Evolutionary conservation across 495 filamentous ascomycete genomes (phyloP).

Genomic region (Aspergillus sparsus): DNA sequence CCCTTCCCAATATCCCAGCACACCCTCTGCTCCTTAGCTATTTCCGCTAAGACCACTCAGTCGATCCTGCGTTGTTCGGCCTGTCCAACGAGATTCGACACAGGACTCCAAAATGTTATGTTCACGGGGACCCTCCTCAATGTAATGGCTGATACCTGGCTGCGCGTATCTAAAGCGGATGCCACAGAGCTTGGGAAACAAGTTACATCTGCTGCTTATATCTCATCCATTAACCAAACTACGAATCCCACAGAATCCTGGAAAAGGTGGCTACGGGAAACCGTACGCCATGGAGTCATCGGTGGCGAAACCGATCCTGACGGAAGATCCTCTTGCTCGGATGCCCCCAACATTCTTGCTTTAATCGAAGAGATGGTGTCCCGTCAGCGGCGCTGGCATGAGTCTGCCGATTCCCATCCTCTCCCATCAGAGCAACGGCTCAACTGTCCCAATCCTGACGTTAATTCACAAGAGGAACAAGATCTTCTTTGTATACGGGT

Average conservation of each 20-base stretch:
- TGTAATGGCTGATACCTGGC: constrained; percentile 60
- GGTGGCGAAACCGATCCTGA: constrained; percentile 32
- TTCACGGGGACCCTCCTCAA: constrained; percentile 65
- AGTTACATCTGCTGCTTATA: constrained; percentile 36
- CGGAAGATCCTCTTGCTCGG: constrained; percentile 26
- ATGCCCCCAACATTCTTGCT: constrained; percentile 36
- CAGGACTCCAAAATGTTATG: constrained; percentile 63
- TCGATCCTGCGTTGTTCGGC: constrained; percentile 58
- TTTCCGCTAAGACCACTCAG: constrained; percentile 56
- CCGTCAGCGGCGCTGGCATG: constrained; percentile 47
- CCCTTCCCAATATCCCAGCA: constrained; percentile 46
- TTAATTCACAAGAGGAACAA: constrained; percentile 29
- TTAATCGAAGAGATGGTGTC: constrained; percentile 44
- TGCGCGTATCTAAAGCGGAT: constrained; percentile 40
- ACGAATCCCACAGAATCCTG: constrained; percentile 34
- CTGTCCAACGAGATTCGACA: constrained; percentile 53
- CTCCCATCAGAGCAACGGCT: constrained; percentile 9
- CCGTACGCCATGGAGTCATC: constrained; percentile 41
- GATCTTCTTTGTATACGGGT: constrained; percentile 43
- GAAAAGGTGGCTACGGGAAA: constrained; percentile 42
- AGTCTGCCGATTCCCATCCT: constrained; percentile 36
- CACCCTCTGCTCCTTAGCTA: constrained; percentile 58
- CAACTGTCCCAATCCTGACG: constrained; percentile 7
- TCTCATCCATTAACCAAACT: constrained; percentile 28
- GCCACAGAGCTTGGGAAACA: constrained; percentile 40